phyloP scores from a whole-genome alignment of 2,329 filamentous ascomycete genomes.

The Verticillium dahliae region DNA sequence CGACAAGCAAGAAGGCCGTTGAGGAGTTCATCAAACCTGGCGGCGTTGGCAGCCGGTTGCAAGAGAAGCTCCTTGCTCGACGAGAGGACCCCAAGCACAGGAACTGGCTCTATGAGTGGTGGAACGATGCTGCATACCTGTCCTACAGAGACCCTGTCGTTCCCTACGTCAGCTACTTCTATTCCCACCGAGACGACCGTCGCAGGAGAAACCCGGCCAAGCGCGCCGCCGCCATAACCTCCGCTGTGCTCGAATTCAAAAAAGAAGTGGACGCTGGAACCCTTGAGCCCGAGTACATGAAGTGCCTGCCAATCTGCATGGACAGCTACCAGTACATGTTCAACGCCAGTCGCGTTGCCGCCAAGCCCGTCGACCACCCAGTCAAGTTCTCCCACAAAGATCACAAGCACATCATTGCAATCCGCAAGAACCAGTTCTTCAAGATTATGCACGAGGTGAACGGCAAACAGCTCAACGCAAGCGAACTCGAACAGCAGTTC shows the following conservation, averaged over 20 bases:
- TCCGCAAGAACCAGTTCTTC: slow-evolving; percentile 97
- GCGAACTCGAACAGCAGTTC: slow-evolving; percentile 89
- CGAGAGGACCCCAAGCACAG: slow-evolving; percentile 73
- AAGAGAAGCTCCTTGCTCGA: slow-evolving; percentile 77
- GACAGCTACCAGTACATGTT: slow-evolving; percentile 99
- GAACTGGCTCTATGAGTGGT: slow-evolving; percentile 98
- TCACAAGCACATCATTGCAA: slow-evolving; percentile 81
- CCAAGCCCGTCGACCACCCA: slow-evolving; percentile 73
- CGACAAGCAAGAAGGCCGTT: slow-evolving; percentile 73
- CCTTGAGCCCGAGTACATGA: slow-evolving; percentile 98
- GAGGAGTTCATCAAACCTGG: slow-evolving; percentile 85
- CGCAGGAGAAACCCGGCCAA: slow-evolving; percentile 81
- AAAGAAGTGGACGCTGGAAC: slow-evolving; percentile 75
- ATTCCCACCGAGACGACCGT: slow-evolving; percentile 93
- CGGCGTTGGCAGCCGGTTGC: slow-evolving; percentile 73
- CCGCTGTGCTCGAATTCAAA: slow-evolving; percentile 87
- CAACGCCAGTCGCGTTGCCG: slow-evolving; percentile 82
- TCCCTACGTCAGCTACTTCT: slow-evolving; percentile 99
- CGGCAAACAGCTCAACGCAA: slow-evolving; percentile 79
- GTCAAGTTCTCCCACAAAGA: slow-evolving; percentile 69
- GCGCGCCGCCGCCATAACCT: slow-evolving; percentile 85
- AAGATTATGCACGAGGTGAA: slow-evolving; percentile 78
- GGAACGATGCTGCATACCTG: slow-evolving; percentile 93
- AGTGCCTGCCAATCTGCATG: slow-evolving; percentile 95
- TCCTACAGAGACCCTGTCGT: slow-evolving; percentile 91